A percentile compares a stretch with the other conserved stretches of the same genome.
Evolutionary conservation across 192 early-diverging fungal genomes (phyloP).

Genomic region (Entrophospora sp.): DNA sequence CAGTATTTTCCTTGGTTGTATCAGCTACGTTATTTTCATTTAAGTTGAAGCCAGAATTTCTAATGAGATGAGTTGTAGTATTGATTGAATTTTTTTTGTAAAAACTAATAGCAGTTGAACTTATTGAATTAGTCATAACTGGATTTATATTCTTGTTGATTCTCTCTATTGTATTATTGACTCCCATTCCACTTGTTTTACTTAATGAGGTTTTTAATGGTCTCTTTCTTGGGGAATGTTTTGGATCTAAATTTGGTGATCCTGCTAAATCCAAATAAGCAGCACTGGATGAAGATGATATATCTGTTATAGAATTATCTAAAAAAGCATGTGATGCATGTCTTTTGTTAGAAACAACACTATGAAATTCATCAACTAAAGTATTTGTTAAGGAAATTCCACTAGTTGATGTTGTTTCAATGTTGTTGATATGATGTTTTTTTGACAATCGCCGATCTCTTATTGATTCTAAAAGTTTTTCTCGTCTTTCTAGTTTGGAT

Average conservation of each 20-base stretch:
- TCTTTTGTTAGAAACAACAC: neutral
- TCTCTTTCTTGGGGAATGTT: conserved; percentile 7
- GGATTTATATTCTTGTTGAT: conserved; percentile 4
- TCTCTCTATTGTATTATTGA: neutral
- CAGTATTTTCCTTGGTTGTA: no score
- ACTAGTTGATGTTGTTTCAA: neutral
- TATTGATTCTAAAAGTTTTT: conserved; percentile 40
- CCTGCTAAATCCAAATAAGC: conserved; percentile 31
- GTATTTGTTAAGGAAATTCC: neutral
- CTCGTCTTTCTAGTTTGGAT: conserved; percentile 11
- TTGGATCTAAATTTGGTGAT: neutral
- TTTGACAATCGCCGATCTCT: conserved; percentile 20
- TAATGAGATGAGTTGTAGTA: no score
- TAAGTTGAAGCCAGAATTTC: no score
- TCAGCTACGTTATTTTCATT: no score
- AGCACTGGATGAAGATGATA: conserved; percentile 10
- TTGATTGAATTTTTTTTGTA: neutral
- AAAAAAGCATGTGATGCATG: neutral
- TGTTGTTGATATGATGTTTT: neutral
- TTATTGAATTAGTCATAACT: neutral
- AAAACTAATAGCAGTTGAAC: neutral
- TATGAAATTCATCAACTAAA: neutral
- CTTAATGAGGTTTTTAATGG: neutral
- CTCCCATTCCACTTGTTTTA: neutral
- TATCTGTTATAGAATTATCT: neutral